Evolutionary conservation across 495 filamentous ascomycete genomes (phyloP), one percentile per base, ranked within the genome.

Genomic region (Aspergillus avenaceus): DNA sequence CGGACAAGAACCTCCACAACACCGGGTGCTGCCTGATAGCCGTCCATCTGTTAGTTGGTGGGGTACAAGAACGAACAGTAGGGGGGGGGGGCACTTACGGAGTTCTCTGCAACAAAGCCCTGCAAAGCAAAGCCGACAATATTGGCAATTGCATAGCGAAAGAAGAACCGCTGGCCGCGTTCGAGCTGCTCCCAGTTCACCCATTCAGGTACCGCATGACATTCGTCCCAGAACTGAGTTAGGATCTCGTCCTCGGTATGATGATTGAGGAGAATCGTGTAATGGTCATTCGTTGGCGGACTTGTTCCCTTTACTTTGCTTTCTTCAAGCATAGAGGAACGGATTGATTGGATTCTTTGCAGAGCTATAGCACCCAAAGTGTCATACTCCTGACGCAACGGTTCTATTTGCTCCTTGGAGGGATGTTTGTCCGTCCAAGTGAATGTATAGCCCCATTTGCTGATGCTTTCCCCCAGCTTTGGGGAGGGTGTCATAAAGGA

Each of bases 131-230:
- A 69, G 19, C 83, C 78, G 6, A 75, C 81, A 8, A 86, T 62
- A 37, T 73, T 77, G 7, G 80, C 76, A 8, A 73, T 80, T 23
- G 74, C 80, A 59, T 88, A 89, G 8, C 85, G 75, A 54, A 79
- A 82, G 54, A 80, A 79, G 4, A 84, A 70, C 40, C 70, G 60
- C 51, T 89, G 86, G 0, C 82, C 86, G 50, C 84, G 72, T 45
- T 67, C 65, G 58, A 90, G 80, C 61, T 86, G 83, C 12, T 77
- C 72, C 84, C 83, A 88, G 64, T 87, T 76, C 5, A 89, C 85
- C 85, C 85, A 89, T 13, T 70, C 63, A 0, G 84, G 86, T 21
- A 86, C 62, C 1, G 77, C 80, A 53, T 79, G 77, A 14, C 82
- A 64, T 55, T 87, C 73, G 1, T 48, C 50, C 85, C 84, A 87